Evolutionary conservation across 2,329 filamentous ascomycete species (phyloP), one percentile per base, ranked within the genome.

Genomic region (Botrytis fragariae): DNA sequence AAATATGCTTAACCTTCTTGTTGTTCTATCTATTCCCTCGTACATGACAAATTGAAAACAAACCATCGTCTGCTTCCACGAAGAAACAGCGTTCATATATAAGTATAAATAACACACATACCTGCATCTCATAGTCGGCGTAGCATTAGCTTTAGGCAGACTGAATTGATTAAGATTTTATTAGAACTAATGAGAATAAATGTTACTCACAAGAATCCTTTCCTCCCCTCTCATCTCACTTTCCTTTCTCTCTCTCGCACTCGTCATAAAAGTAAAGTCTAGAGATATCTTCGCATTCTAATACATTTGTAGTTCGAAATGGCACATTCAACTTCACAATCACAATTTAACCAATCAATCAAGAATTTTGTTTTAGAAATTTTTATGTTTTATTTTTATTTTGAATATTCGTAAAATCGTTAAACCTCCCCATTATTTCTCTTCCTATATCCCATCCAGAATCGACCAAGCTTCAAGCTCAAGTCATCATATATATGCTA

Each of bases 401-500:
- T 51, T 68, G 10, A 68, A 20, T 68, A 39, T 54, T 68, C 64
- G 37, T 68, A 68, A 48, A 0, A 29, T 67, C 64, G 37, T 67
- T 54, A 68, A n/a, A 51, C 32, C 45, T 5, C 16, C 60, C 60
- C 22, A 67, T 67, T 67, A 68, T 39, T 39, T 45, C 10, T 12
- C 20, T 7, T 32, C 44, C 10, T 37, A 29, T 37, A 10, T 51
- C 63, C 63, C 20, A 48, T 25, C 25, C 64, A 35, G 37, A 29
- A 29, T 39, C 48, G 7, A 68, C 45, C 64, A 68, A 54, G 45
- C 64, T 68, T 68, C 25, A 54, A 68, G 64, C 64, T 29, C 64
- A 68, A 54, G 25, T 54, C 64, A 54, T 67, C 45, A 54, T 37
- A 29, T 62, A 54, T 57, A 68, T 68, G 25, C 65, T 42, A 68